Evolutionary conservation across 345 rosid genomes (phyloP), one percentile per base, ranked within the genome.

Genomic region (Salix purpurea): DNA sequence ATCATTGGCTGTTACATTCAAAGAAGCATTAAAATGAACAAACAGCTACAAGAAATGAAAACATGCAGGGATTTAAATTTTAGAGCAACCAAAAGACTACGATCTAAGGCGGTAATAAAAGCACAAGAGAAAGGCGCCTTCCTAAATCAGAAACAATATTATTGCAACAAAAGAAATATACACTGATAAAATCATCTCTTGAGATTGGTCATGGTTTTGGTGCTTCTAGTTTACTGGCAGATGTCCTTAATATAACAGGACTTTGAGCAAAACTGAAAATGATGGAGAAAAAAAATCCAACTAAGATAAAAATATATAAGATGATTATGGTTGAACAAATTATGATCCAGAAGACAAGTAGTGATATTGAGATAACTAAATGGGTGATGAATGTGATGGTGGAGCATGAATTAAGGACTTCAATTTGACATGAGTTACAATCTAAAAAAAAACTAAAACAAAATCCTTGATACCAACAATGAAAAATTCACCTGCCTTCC

Each of bases 1-100:
- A 78, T 72, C 62, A 70, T 67, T 39, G 61, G 65, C 79, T 80
- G 85, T 74, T 52, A 77, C 23, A 48, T 61, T 70, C 23, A 74
- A 67, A 48, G 4, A 30, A 52, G 48, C 52, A 70, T 50, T 46
- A 28, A 37, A 70, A 46, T 23, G 61, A 71, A 50, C 5, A 34
- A 40, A 67, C 56, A 75, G 69, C 65, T 40, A 62, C 2, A 24
- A 11, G 13, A 52, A 34, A 56, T 24, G 18, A 64, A 42, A 30
- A 34, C 60, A 21, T 54, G n/a, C 60, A 54, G 12, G 24, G n/a
- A 54, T 54, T 54, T 54, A 54, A 54, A 54, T 54, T 54, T 21
- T 21, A 19, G 24, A 54, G 60, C 23, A 54, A 54, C 60, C n/a
- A n/a, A 54, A 2, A 54, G 52, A 46, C 52, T 12, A 46, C 52